Percentiles rank a stretch among this genome's conserved stretches.
phyloP scores from a whole-genome alignment of 2,329 filamentous ascomycete species.

The Botrytis sinoallii region DNA sequence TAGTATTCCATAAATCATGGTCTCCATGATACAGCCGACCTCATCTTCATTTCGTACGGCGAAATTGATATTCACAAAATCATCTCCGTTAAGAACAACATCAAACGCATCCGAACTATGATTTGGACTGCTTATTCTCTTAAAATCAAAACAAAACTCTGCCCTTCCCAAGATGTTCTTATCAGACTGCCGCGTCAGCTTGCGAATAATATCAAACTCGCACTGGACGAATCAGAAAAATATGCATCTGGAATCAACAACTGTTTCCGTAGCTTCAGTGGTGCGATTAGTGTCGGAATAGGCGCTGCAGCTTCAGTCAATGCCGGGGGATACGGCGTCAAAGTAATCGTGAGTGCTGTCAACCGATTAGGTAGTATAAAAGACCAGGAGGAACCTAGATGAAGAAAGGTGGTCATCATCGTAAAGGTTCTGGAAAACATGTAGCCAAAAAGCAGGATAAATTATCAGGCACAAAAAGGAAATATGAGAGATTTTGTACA shows the following conservation, averaged over 20 bases:
- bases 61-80: constrained; percentile 23
- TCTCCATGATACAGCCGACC: constrained; percentile 34
- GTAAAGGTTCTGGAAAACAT: background rate
- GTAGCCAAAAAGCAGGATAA: background rate
- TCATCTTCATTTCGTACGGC: constrained; percentile 36
- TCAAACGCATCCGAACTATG: constrained; percentile 35
- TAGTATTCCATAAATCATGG: constrained; percentile 35
- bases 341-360: constrained; percentile 32
- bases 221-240: background rate
- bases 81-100: constrained; percentile 29
- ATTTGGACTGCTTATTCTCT: constrained; percentile 33
- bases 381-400: background rate
- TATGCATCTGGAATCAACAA: constrained; percentile 30
- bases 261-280: constrained; percentile 29
- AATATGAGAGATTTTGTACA: background rate
- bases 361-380: constrained; percentile 25
- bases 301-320: constrained; percentile 27
- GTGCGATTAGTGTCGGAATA: constrained; percentile 31
- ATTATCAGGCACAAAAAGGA: background rate
- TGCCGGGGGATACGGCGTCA: constrained; percentile 31
- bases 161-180: constrained; percentile 23
- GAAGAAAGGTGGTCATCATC: background rate
- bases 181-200: constrained; percentile 15
- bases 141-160: constrained; percentile 31
- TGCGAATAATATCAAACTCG: background rate